A percentile compares a stretch with the other conserved stretches of the same genome.
Conservation (phyloP, 2,329 filamentous ascomycete genomes). For the Sporothrix luriei region DNA sequence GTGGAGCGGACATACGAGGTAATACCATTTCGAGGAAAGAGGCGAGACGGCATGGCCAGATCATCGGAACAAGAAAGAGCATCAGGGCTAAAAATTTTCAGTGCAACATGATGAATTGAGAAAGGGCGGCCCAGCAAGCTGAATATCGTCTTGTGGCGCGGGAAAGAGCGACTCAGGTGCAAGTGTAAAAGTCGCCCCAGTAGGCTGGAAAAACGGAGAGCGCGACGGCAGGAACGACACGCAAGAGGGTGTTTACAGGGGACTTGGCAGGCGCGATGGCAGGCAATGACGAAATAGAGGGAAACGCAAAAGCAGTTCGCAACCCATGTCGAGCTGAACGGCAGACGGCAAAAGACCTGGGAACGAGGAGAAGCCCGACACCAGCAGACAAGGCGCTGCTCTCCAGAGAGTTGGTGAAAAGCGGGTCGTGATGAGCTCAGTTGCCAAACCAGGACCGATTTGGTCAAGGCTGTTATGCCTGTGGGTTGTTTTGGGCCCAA, state of each 20-base stretch:
- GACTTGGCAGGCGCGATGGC: conserved; percentile 6
- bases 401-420: neutral
- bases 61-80: neutral
- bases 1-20: neutral
- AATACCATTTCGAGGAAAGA: conserved; percentile 15
- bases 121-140: conserved; percentile 14
- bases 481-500: neutral
- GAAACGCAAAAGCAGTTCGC: neutral
- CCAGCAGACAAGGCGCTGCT: neutral
- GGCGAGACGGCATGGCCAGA: conserved; percentile 10
- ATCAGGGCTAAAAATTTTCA: neutral
- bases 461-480: conserved; percentile 10
- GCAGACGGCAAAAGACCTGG: conserved; percentile 4
- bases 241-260: neutral
- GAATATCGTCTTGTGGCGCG: neutral
- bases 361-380: neutral
- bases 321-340: conserved; percentile 25
- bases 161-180: neutral
- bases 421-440: neutral
- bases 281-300: conserved; percentile 20
- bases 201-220: conserved; percentile 8
- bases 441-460: neutral
- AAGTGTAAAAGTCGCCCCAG: too few relatives aligned
- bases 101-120: neutral
- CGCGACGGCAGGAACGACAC: conserved; percentile 21